Conservation (phyloP, 2,329 filamentous ascomycete genomes). For the Trichophyton rubrum region DNA sequence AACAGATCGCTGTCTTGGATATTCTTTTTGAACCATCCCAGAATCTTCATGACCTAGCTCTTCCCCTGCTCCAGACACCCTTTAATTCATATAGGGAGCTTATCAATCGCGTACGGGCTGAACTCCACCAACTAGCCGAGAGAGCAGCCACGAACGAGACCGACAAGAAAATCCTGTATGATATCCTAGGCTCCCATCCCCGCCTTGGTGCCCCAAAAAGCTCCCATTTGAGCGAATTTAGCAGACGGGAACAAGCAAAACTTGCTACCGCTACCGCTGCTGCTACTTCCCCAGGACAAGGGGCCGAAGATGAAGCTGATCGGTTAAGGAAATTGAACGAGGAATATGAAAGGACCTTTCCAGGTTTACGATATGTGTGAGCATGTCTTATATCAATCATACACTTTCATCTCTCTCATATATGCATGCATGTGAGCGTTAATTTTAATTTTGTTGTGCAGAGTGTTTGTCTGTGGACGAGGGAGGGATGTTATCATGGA, state of each 20-base stretch:
- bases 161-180: slow-evolving; percentile 45
- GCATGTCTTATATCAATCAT: slow-evolving; percentile 15
- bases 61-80: slow-evolving; percentile 47
- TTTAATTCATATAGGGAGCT: slow-evolving; percentile 59
- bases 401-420: neutral
- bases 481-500: slow-evolving; percentile 61
- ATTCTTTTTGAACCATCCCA: slow-evolving; percentile 73
- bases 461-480: slow-evolving; percentile 78
- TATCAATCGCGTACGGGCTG: slow-evolving; percentile 52
- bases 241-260: slow-evolving; percentile 68
- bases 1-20: slow-evolving; percentile 44
- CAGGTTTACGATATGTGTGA: slow-evolving; percentile 69
- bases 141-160: neutral
- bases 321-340: slow-evolving; percentile 53
- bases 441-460: slow-evolving; percentile 17
- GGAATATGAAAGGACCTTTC: slow-evolving; percentile 69
- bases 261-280: slow-evolving; percentile 28
- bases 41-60: slow-evolving; percentile 57
- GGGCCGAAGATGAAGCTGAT: slow-evolving; percentile 20
- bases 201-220: slow-evolving; percentile 47
- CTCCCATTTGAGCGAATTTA: slow-evolving; percentile 51
- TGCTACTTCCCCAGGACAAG: slow-evolving; percentile 20
- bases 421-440: neutral
- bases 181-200: slow-evolving; percentile 69
- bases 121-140: slow-evolving; percentile 48